Conservation (phyloP, 371 early-diverging fungal genomes). For the Coemansia sp. region DNA sequence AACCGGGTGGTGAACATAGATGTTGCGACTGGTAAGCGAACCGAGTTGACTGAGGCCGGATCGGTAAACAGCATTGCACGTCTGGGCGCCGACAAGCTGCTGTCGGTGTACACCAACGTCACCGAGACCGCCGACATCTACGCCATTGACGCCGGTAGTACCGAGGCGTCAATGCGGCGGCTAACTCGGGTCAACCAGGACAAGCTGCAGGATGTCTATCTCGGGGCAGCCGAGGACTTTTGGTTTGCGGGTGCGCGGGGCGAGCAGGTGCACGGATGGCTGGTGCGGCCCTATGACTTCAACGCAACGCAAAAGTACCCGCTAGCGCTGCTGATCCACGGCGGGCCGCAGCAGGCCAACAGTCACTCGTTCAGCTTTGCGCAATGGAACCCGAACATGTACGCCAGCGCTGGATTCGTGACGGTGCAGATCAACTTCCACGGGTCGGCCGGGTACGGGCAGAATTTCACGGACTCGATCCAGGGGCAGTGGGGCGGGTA, state of each 20-base stretch:
- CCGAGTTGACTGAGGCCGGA: slow-evolving; percentile 34
- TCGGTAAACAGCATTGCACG: slow-evolving; percentile 34
- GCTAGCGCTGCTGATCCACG: slow-evolving; percentile 78
- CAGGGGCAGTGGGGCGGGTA: slow-evolving; percentile 69
- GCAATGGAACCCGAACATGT: slow-evolving; percentile 75
- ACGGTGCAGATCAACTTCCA: slow-evolving; percentile 72
- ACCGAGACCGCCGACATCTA: slow-evolving; percentile 15
- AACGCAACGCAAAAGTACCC: slow-evolving; percentile 64
- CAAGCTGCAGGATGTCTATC: slow-evolving; percentile 49
- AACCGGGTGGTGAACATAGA: slow-evolving; percentile 14
- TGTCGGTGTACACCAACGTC: slow-evolving; percentile 20
- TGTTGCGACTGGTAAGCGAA: slow-evolving; percentile 6
- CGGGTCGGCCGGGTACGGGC: slow-evolving; percentile 82
- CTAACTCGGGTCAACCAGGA: slow-evolving; percentile 56
- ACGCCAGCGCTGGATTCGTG: slow-evolving; percentile 70
- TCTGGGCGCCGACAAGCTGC: slow-evolving; percentile 13
- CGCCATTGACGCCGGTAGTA: neutral
- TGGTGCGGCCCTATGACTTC: slow-evolving; percentile 68
- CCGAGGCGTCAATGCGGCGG: slow-evolving; percentile 61
- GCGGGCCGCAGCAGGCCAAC: slow-evolving; percentile 79
- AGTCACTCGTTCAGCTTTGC: slow-evolving; percentile 62
- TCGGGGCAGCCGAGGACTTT: slow-evolving; percentile 61
- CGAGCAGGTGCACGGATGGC: slow-evolving; percentile 70
- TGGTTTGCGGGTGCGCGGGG: slow-evolving; percentile 64
- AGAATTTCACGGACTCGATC: slow-evolving; percentile 72